Evolutionary conservation across 441 rosid species (phyloP).

Genomic region (Dalechampia spathulata): DNA sequence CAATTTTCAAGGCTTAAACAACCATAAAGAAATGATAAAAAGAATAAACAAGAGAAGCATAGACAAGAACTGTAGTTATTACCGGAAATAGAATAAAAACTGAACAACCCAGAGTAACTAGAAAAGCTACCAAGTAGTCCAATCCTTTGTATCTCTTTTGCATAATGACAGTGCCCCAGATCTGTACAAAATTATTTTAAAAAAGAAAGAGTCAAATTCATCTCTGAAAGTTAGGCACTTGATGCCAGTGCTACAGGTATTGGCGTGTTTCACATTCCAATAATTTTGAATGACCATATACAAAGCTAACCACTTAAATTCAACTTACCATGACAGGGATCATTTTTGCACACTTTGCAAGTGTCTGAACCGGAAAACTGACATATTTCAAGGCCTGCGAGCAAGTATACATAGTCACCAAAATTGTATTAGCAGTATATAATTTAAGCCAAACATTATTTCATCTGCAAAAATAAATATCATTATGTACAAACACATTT

Average conservation of each 20-base stretch:
- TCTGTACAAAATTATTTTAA: conserved; percentile 28
- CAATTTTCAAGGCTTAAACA: conserved; percentile 4
- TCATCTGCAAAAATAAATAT: not conserved
- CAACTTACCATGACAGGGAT: conserved; percentile 86
- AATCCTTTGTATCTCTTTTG: conserved; percentile 75
- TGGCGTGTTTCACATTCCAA: not conserved
- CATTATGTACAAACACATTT: too few species aligned
- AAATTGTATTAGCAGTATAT: conserved; percentile 2
- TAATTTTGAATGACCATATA: not conserved
- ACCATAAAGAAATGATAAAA: conserved; percentile 5
- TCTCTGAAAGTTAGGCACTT: too few species aligned
- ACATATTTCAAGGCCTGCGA: conserved; percentile 86
- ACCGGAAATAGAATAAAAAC: conserved; percentile 86
- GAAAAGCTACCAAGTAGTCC: conserved; percentile 73
- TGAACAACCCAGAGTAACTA: conserved; percentile 82
- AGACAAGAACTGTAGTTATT: conserved; percentile 13
- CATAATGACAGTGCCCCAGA: conserved; percentile 92
- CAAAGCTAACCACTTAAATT: conserved; percentile 4
- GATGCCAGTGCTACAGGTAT: too few species aligned
- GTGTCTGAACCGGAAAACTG: conserved; percentile 86
- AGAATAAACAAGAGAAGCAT: conserved; percentile 9
- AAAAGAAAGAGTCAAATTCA: not conserved
- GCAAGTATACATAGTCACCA: conserved; percentile 12
- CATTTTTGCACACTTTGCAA: conserved; percentile 93
- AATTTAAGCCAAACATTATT: not conserved